Base-by-base conservation (phyloP, 78 protist species). In the Diacronema lutheri region DNA sequence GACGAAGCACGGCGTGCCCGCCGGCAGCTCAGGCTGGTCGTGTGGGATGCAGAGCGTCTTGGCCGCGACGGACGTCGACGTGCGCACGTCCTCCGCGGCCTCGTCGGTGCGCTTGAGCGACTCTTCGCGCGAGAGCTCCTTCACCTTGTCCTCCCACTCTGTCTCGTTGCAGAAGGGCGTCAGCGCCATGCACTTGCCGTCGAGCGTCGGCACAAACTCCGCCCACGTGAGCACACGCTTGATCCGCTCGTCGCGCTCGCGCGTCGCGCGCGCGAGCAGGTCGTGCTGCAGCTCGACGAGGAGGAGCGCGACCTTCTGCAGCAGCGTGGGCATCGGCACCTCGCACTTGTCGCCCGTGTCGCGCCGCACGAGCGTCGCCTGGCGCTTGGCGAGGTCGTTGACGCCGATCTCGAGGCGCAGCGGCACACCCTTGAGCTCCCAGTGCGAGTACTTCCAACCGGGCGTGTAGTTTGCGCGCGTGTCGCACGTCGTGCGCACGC, bases 371-470 rank as follows among this genome's bases (percentile, higher is more conserved):
- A 86, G 41, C 72, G 89, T 60, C 21, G 85, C 90, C n/a, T 68
- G 37, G 44, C 85, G 58, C 71, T 57, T 35, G n/a, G 37, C 96
- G 4, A 97, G 5, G 90, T 97, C 99, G 44, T 86, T 77, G 21
- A 97, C 96, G 35, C 99, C 99, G 21, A 98, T 40, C 90, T 98
- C 99, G 21, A 96, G 64, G 60, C 99, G 97, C 56, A 98, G 40
- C 40, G 99, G 99, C 55, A 90, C 93, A 62, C 96, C 98, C 89
- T 93, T 95, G 74, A 95, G 81, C 93, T 97, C 99, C 98, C 97
- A 97, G 83, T 94, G 92, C 82, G 83, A 83, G 93, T 69, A 97
- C 93, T 97, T 97, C 87, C 88, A 77, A 20, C 98, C 98, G 68
- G 97, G 96, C 16, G 87, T 94, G 92, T 86, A 62, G 88, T 90